Evolutionary conservation across 108 stramenopile species (phyloP).

Genomic region (Seminavis robusta): DNA sequence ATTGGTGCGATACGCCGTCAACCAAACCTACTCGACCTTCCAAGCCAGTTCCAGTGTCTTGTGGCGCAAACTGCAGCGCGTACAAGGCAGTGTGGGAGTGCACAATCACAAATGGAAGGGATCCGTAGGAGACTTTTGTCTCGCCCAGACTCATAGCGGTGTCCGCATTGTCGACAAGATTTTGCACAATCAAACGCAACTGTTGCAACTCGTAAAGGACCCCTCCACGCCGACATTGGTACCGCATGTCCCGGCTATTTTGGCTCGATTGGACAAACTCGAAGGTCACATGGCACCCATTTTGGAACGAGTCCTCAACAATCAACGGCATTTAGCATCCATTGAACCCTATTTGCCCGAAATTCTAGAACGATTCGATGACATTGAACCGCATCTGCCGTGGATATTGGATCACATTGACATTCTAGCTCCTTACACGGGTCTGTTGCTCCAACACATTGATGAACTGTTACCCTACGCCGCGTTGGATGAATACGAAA

Average conservation of each 20-base stretch:
- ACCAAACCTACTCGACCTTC: constrained; percentile 37
- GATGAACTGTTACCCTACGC: constrained; percentile 70
- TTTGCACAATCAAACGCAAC: constrained; percentile 36
- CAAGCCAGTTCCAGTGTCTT: constrained; percentile 38
- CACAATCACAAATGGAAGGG: constrained; percentile 42
- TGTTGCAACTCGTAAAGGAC: constrained; percentile 55
- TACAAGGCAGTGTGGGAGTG: constrained; percentile 29
- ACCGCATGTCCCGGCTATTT: constrained; percentile 60
- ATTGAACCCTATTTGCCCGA: constrained; percentile 64
- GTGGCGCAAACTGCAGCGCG: constrained; percentile 50
- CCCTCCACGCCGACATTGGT: constrained; percentile 59
- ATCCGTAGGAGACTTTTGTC: constrained; percentile 44
- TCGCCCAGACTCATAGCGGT: constrained; percentile 42
- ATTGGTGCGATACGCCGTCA: constrained; percentile 15
- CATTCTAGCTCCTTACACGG: constrained; percentile 69
- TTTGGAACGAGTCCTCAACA: constrained; percentile 59
- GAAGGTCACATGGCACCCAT: constrained; percentile 60
- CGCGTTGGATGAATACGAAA: constrained; percentile 37
- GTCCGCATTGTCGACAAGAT: constrained; percentile 43
- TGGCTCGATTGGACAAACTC: constrained; percentile 50
- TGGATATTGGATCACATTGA: constrained; percentile 76
- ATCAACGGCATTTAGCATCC: constrained; percentile 51
- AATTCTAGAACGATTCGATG: constrained; percentile 59
- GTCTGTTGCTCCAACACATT: constrained; percentile 61
- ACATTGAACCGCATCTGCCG: constrained; percentile 72